These are phyloP conservation scores for Rhizopogon parksii DNA, from an alignment of 1,284 basidiomycete species.

Conservation along the genomic window DNA sequence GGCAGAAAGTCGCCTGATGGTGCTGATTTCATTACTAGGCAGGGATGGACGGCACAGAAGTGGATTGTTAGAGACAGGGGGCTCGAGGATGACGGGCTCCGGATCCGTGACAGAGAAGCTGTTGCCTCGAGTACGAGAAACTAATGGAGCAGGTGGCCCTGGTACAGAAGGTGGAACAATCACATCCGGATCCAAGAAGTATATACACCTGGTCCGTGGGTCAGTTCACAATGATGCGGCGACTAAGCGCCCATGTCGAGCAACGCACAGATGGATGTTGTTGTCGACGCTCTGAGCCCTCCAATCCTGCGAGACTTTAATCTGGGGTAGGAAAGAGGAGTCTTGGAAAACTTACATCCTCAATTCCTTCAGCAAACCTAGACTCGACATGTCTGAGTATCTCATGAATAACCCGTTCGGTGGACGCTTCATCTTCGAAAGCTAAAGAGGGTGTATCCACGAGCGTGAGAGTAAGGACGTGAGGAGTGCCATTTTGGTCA, in stretches of 20 bases:
- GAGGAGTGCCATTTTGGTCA: conserved; percentile 36
- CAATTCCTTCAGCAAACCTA: conserved; percentile 58
- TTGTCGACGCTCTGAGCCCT: conserved; percentile 61
- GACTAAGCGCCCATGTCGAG: conserved; percentile 18
- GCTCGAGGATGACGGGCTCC: conserved; percentile 72
- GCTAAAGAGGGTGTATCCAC: conserved; percentile 75
- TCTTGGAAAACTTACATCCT: conserved; percentile 51
- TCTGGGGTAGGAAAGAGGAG: conserved; percentile 13
- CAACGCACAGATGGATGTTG: conserved; percentile 71
- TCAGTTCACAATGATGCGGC: conserved; percentile 17
- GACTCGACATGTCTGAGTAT: conserved; percentile 61
- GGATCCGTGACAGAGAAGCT: conserved; percentile 63
- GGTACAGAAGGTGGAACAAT: conserved; percentile 62
- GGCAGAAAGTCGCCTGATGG: conserved; percentile 83
- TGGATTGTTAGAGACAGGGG: conserved; percentile 66
- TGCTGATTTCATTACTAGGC: conserved; percentile 76
- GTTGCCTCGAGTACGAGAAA: conserved; percentile 57
- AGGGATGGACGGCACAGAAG: conserved; percentile 56
- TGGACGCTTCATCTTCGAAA: conserved; percentile 51
- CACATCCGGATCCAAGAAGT: conserved; percentile 72
- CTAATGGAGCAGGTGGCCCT: conserved; percentile 53
- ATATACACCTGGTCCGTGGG: conserved; percentile 54
- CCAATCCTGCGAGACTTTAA: conserved; percentile 43
- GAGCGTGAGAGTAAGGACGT: conserved; percentile 56
- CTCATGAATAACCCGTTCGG: conserved; percentile 54